These are phyloP conservation scores for Debaryomycetaceae sp. DNA, from an alignment of 1,139 yeast species.

Conservation along the genomic window DNA sequence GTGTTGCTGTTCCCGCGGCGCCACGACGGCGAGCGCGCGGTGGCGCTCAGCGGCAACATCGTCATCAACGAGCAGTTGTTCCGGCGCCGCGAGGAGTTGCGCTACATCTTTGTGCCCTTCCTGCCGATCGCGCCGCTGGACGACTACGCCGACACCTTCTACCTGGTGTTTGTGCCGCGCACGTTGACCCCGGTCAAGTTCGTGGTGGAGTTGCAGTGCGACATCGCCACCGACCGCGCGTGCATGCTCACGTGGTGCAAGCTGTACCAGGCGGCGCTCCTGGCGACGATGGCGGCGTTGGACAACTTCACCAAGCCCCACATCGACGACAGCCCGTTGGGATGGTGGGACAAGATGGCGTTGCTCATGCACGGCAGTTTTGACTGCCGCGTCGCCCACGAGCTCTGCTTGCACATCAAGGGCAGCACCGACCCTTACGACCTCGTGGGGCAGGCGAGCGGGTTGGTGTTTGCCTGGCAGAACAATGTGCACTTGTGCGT, in stretches of 20 bases:
- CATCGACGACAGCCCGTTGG: slow-evolving; percentile 81
- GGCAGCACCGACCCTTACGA: slow-evolving; percentile 77
- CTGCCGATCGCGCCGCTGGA: slow-evolving; percentile 33
- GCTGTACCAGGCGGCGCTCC: slow-evolving; percentile 37
- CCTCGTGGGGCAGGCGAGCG: slow-evolving; percentile 65
- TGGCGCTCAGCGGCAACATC: slow-evolving; percentile 31
- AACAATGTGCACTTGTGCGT: slow-evolving; percentile 57
- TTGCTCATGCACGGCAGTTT: slow-evolving; percentile 44
- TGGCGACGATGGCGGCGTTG: slow-evolving; percentile 35
- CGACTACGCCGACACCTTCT: slow-evolving; percentile 30
- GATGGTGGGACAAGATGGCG: slow-evolving; percentile 59
- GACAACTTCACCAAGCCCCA: slow-evolving; percentile 66
- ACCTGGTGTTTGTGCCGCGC: slow-evolving; percentile 37
- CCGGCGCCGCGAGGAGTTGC: slow-evolving; percentile 35
- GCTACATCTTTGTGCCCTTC: slow-evolving; percentile 43
- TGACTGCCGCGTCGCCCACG: slow-evolving; percentile 49
- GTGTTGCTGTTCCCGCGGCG: slow-evolving; percentile 37
- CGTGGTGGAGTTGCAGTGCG: slow-evolving; percentile 31
- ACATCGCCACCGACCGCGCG: slow-evolving; percentile 32
- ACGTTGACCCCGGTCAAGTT: slow-evolving; percentile 45
- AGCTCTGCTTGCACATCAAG: slow-evolving; percentile 49
- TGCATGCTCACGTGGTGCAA: slow-evolving; percentile 44
- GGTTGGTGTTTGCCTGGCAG: slow-evolving; percentile 77
- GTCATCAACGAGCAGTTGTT: slow-evolving; percentile 42
- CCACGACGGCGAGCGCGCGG: slow-evolving; percentile 13